A percentile compares a stretch with the other conserved stretches of the same genome.
These are phyloP conservation scores for Glaciozyma martinii DNA, from an alignment of 768 basidiomycete genomes.

Conservation along the genomic window DNA sequence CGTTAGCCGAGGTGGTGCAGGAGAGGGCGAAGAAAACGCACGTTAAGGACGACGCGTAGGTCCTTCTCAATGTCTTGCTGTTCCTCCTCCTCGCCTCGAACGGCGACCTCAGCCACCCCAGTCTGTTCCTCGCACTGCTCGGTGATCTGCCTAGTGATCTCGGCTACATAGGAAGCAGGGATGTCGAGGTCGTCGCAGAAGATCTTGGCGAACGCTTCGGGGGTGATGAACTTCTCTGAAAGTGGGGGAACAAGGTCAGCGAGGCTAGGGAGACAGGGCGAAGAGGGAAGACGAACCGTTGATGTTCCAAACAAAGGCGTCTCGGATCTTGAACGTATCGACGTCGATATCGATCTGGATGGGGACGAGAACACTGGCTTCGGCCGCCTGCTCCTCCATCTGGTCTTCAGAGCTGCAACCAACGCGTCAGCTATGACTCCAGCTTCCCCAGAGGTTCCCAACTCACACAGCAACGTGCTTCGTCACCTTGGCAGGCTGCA, in stretches of 20 bases:
- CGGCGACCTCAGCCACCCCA: constrained; percentile 58
- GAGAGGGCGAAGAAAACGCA: constrained; percentile 29
- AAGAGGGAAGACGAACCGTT: constrained; percentile 45
- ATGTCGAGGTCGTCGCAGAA: constrained; percentile 87
- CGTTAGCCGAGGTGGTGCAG: background rate
- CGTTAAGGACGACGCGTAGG: constrained; percentile 44
- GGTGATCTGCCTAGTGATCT: constrained; percentile 74
- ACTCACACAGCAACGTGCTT: constrained; percentile 68
- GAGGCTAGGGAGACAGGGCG: too few relatives aligned
- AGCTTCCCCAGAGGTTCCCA: constrained; percentile 5
- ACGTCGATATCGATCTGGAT: constrained; percentile 94
- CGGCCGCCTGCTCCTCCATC: constrained; percentile 55
- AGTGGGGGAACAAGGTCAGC: background rate
- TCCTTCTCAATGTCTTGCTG: constrained; percentile 42
- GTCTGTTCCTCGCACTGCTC: constrained; percentile 87
- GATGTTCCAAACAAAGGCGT: constrained; percentile 93
- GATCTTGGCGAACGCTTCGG: constrained; percentile 70
- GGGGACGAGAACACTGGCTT: constrained; percentile 60
- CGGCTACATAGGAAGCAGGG: constrained; percentile 61
- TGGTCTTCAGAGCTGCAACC: constrained; percentile 50
- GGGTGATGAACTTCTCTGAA: constrained; percentile 64
- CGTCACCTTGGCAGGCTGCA: constrained; percentile 52
- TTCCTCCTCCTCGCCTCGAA: constrained; percentile 40
- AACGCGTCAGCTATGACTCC: background rate
- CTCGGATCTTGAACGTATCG: constrained; percentile 79